phyloP scores from a whole-genome alignment of 169 alveolate genomes.

The Babesia caballi region DNA sequence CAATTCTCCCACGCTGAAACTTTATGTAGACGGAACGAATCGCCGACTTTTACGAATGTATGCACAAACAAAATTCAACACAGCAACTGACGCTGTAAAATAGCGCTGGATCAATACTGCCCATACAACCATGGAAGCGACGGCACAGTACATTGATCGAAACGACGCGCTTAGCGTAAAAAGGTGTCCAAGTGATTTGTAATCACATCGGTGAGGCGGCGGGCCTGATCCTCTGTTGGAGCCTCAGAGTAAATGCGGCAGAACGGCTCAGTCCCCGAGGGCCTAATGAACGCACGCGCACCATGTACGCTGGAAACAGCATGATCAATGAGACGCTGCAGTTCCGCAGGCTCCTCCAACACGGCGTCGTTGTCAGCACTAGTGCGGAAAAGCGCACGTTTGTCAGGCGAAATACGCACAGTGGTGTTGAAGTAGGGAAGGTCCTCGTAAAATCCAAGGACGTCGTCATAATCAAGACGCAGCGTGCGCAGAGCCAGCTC shows the following conservation, averaged over 20 bases:
- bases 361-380: slow-evolving; percentile 63
- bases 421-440: slow-evolving; percentile 60
- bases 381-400: slow-evolving; percentile 25
- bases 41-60: no score
- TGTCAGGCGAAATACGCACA: slow-evolving; percentile 24
- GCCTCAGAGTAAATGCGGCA: slow-evolving; percentile 79
- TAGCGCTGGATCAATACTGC: no score
- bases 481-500: slow-evolving; percentile 58
- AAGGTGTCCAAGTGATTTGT: background rate
- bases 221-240: slow-evolving; percentile 65
- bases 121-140: no score
- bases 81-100: no score
- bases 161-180: no score
- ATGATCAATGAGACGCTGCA: slow-evolving; percentile 44
- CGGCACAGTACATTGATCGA: no score
- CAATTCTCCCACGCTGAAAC: no score
- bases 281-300: slow-evolving; percentile 70
- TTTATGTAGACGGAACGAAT: no score
- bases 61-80: no score
- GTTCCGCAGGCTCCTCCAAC: slow-evolving; percentile 47
- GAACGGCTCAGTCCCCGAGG: slow-evolving; percentile 73
- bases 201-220: background rate
- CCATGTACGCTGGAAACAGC: slow-evolving; percentile 16
- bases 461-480: slow-evolving; percentile 40
- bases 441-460: slow-evolving; percentile 54